phyloP scores from a whole-genome alignment of 805 yeast genomes.

The Metschnikowia orientalis region DNA sequence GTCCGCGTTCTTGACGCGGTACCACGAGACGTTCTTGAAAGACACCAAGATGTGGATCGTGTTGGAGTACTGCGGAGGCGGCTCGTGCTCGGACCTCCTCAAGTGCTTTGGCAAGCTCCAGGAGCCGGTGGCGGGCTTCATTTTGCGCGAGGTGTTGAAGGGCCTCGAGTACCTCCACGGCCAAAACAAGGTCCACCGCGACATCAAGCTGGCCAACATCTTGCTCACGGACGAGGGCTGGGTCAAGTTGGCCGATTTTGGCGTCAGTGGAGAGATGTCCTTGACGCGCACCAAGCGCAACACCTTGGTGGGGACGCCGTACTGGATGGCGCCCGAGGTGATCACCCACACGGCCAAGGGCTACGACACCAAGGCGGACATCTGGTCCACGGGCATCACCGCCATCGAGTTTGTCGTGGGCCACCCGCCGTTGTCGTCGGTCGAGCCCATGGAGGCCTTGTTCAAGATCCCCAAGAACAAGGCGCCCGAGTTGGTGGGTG shows the following conservation, averaged over 20 bases:
- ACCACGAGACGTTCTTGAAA: conserved; percentile 55
- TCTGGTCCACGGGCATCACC: conserved; percentile 95
- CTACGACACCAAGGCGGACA: conserved; percentile 83
- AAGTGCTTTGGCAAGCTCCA: conserved; percentile 48
- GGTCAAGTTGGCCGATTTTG: conserved; percentile 87
- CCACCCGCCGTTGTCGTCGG: conserved; percentile 68
- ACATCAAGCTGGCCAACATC: conserved; percentile 86
- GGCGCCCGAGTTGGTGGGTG: conserved; percentile 56
- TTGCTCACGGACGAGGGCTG: conserved; percentile 63
- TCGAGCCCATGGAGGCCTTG: conserved; percentile 74
- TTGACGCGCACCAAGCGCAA: conserved; percentile 47
- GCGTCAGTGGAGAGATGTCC: conserved; percentile 81
- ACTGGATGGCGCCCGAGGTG: conserved; percentile 99
- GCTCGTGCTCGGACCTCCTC: conserved; percentile 78
- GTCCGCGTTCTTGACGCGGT: conserved; percentile 56
- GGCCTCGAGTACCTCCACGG: conserved; percentile 77
- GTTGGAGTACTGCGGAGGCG: conserved; percentile 96
- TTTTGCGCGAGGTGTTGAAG: conserved; percentile 56
- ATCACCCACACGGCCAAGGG: conserved; percentile 49
- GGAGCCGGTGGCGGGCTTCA: conserved; percentile 48
- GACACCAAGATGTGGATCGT: conserved; percentile 78
- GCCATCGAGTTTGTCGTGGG: conserved; percentile 82
- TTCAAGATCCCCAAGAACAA: conserved; percentile 61
- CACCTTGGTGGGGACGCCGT: conserved; percentile 93
- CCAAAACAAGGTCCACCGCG: conserved; percentile 79